Conservation (phyloP, 768 basidiomycete species). For the Termitomyces sp. region DNA sequence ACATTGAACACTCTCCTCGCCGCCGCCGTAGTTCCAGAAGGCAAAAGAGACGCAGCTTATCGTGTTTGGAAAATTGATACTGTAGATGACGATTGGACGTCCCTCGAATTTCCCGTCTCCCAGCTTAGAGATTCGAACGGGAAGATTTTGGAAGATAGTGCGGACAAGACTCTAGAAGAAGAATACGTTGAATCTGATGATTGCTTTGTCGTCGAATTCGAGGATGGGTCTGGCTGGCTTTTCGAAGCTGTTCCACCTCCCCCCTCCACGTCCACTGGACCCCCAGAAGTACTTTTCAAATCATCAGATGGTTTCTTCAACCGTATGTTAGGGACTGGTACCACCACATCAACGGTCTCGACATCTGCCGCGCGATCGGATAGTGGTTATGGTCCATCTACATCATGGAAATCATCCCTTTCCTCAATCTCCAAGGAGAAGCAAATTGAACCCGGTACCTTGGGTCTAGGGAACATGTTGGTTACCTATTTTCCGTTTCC, state of each 20-base stretch:
- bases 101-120: conserved; percentile 29
- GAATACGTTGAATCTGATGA: conserved; percentile 58
- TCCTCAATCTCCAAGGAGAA: conserved; percentile 28
- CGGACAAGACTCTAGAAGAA: conserved; percentile 52
- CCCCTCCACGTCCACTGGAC: conserved; percentile 15
- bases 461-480: conserved; percentile 87
- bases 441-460: conserved; percentile 62
- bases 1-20: conserved; percentile 39
- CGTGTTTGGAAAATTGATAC: conserved; percentile 64
- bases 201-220: conserved; percentile 75
- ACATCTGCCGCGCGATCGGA: conserved; percentile 19
- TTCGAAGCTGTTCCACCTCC: conserved; percentile 29
- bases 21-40: conserved; percentile 26
- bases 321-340: conserved; percentile 19
- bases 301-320: conserved; percentile 56
- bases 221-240: conserved; percentile 56
- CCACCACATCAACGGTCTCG: conserved; percentile 3
- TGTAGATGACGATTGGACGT: conserved; percentile 31
- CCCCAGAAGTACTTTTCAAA: conserved; percentile 40
- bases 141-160: conserved; percentile 41
- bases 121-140: conserved; percentile 27
- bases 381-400: conserved; percentile 18
- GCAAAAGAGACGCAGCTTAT: conserved; percentile 33
- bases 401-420: conserved; percentile 27
- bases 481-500: conserved; percentile 20